These are phyloP conservation scores for Cordyceps javanica DNA, from an alignment of 2,329 filamentous ascomycete genomes.

Conservation along the genomic window DNA sequence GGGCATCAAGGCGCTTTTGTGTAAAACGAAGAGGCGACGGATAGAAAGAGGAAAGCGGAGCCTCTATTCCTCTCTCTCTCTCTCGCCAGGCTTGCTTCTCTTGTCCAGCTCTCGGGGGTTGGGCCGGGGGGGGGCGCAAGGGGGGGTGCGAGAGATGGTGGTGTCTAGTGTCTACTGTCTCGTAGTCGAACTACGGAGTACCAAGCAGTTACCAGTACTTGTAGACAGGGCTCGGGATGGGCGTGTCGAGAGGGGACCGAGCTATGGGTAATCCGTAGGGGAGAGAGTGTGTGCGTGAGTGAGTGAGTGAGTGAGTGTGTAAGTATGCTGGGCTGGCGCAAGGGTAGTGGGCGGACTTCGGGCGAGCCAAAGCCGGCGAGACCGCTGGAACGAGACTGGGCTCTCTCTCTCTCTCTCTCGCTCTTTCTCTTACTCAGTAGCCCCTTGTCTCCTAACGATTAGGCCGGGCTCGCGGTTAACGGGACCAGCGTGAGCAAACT, in stretches of 20 bases:
- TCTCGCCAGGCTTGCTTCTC: neutral
- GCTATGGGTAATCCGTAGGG: no score
- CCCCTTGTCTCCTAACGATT: no score
- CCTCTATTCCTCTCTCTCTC: neutral
- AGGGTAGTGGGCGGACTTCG: conserved; percentile 8
- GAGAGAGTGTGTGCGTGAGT: neutral
- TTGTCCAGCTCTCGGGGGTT: neutral
- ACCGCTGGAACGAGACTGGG: neutral
- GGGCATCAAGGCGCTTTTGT: conserved; percentile 11
- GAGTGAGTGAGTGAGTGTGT: neutral
- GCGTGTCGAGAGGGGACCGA: neutral
- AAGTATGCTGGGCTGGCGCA: neutral
- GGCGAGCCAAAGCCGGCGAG: conserved; percentile 3
- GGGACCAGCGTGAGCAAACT: neutral
- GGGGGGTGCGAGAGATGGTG: neutral
- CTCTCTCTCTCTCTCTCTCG: neutral
- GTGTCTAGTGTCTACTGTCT: neutral
- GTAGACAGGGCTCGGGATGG: neutral
- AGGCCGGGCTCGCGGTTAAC: conserved; percentile 3
- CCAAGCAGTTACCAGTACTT: no score
- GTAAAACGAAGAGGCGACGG: neutral
- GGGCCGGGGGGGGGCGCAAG: neutral
- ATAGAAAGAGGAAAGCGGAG: conserved; percentile 4
- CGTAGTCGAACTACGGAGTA: no score
- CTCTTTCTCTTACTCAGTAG: neutral